Base-by-base conservation (phyloP, 805 yeast genomes). In the Lipomyces yamadae region DNA sequence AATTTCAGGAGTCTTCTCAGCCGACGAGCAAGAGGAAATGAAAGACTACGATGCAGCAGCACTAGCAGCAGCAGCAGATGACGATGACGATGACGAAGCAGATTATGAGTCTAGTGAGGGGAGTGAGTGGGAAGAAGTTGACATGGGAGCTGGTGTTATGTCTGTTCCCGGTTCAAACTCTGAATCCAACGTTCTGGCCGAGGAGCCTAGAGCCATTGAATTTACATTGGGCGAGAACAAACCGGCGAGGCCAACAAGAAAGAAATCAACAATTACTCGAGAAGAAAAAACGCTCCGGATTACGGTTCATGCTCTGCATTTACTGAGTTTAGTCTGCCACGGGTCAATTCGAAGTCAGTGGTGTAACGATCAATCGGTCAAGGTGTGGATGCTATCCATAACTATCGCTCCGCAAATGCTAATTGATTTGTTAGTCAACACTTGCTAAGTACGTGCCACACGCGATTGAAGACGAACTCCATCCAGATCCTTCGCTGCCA, bases 281-380 rank as follows among this genome's bases (percentile, higher is more conserved):
- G 71, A 62, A 48, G 71, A 68, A n/a, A 48, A 69, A 11, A 56
- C 72, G 0, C 76, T 76, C 56, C 78, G 98, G 24, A 80, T 81
- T 58, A 70, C 76, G 0, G 76, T 86, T 7, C 98, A 93, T 75
- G 83, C 85, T 77, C 70, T 84, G 61, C 83, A 85, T 65, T 71
- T 94, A 1, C 79, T 85, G 15, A 77, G 83, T 32, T 84, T 91
- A 85, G 76, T 90, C 62, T 74, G 83, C 1, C 96, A 91, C 75
- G 95, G 92, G 0, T 81, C 81, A 0, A 73, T 85, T 2, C 82
- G 97, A 33, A 94, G 93, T 74, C 71, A 78, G 5, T 93, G 97
- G 97, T 83, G 92, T 67, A 85, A 84, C 65, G 84, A 86, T 62
- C 34, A 39, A 32, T 64, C 63, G 4, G 61, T 64, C 18, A 59